Evolutionary conservation across 768 basidiomycete species (phyloP).

Genomic region (Calvatia gigantea): DNA sequence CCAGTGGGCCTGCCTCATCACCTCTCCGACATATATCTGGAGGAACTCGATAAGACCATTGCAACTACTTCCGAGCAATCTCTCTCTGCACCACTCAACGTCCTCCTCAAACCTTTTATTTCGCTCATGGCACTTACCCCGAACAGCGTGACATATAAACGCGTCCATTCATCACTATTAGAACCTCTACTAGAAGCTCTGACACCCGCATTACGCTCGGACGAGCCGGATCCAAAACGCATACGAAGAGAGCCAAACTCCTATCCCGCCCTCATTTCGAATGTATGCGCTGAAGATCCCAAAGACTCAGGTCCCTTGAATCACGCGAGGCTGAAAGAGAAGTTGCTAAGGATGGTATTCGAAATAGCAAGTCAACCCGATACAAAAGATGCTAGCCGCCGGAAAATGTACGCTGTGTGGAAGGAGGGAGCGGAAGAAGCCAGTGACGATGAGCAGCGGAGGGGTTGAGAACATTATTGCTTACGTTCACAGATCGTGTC

Average conservation of each 20-base stretch:
- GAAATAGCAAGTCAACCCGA: conserved; percentile 68
- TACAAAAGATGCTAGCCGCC: conserved; percentile 13
- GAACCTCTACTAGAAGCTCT: conserved; percentile 65
- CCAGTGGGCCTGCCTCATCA: conserved; percentile 82
- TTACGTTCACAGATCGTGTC: conserved; percentile 6
- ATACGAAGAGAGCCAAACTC: conserved; percentile 33
- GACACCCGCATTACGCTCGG: conserved; percentile 25
- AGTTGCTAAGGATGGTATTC: conserved; percentile 63
- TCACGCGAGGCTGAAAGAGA: conserved; percentile 40
- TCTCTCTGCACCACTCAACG: conserved; percentile 36
- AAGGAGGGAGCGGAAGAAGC: conserved; percentile 53
- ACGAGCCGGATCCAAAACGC: conserved; percentile 43
- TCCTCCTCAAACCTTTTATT: conserved; percentile 61
- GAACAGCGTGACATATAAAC: conserved; percentile 63
- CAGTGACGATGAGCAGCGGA: conserved; percentile 21
- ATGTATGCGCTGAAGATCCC: conserved; percentile 48
- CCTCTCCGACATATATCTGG: conserved; percentile 83
- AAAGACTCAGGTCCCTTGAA: conserved; percentile 33
- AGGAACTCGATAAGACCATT: conserved; percentile 78
- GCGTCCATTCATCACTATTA: conserved; percentile 66
- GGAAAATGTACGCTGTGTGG: conserved; percentile 75
- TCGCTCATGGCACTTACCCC: conserved; percentile 65
- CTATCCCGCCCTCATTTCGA: conserved; percentile 45
- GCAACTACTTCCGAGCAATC: conserved; percentile 29
- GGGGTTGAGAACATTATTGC: not conserved